Evolutionary conservation across 805 yeast genomes (phyloP).

Genomic region (Cyberlindnera meyerae): DNA sequence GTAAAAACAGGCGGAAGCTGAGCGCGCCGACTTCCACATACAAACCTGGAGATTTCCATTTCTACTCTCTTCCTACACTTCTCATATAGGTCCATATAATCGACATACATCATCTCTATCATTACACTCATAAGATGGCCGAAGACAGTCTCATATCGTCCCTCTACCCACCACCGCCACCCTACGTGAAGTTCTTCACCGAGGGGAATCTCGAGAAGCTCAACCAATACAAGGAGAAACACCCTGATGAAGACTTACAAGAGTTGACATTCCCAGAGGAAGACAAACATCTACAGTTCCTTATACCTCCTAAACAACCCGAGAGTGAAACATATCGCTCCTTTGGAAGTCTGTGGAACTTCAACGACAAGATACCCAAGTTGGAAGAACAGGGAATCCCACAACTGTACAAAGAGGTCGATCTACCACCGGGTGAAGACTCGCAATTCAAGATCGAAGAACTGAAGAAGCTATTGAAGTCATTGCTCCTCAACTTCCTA

Average conservation of each 20-base stretch:
- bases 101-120: too few relatives aligned
- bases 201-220: constrained; percentile 52
- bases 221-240: constrained; percentile 17
- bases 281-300: constrained; percentile 47
- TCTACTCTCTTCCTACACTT: too few relatives aligned
- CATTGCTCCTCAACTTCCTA: constrained; percentile 72
- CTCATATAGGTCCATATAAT: too few relatives aligned
- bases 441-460: constrained; percentile 57
- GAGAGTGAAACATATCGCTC: constrained; percentile 66
- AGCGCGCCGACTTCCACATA: not conserved
- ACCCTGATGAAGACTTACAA: constrained; percentile 17
- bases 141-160: constrained; percentile 45
- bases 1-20: not conserved
- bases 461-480: constrained; percentile 72
- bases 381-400: constrained; percentile 71
- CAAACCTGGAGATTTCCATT: too few relatives aligned
- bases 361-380: constrained; percentile 66
- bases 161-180: constrained; percentile 93
- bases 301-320: constrained; percentile 64
- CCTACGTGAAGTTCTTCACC: constrained; percentile 70
- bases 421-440: constrained; percentile 27
- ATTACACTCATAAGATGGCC: constrained; percentile 16
- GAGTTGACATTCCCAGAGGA: constrained; percentile 32
- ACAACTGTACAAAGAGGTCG: constrained; percentile 51
- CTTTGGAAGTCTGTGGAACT: constrained; percentile 82